These are phyloP conservation scores for Penicillium glabrum DNA, from an alignment of 2,329 filamentous ascomycete species.

Conservation along the genomic window DNA sequence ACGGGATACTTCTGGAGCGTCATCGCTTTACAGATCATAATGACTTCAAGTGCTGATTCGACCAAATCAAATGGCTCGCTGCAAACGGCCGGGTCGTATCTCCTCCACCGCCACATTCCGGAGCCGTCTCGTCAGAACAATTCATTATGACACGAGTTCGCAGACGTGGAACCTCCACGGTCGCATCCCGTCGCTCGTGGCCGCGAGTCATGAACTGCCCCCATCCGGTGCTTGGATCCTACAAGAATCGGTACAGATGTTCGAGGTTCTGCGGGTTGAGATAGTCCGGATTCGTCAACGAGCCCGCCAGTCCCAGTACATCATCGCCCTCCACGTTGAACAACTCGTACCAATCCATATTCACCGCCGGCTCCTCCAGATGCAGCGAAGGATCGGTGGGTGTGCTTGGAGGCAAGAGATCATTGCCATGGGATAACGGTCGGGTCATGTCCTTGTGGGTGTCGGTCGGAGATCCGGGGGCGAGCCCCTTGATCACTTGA, in stretches of 20 bases:
- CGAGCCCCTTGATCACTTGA: conserved; percentile 5
- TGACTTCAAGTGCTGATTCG: not conserved
- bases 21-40: not conserved
- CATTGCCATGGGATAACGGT: not conserved
- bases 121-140: not conserved
- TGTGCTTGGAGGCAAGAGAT: not conserved
- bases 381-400: conserved; percentile 6
- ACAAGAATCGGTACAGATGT: conserved; percentile 33
- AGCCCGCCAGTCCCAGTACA: conserved; percentile 28
- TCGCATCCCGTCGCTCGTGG: not conserved
- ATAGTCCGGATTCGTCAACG: conserved; percentile 31
- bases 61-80: not conserved
- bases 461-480: not conserved
- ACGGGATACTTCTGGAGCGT: not conserved
- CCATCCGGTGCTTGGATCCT: not conserved
- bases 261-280: conserved; percentile 33
- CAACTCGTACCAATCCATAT: conserved; percentile 31
- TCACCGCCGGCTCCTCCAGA: conserved; percentile 16
- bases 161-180: not conserved
- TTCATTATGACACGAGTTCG: not conserved
- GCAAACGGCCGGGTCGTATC: not conserved
- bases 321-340: conserved; percentile 32
- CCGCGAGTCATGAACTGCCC: not conserved
- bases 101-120: not conserved
- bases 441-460: not conserved